Base-by-base conservation (phyloP, 2,329 filamentous ascomycete genomes). In the Didymella exigua region DNA sequence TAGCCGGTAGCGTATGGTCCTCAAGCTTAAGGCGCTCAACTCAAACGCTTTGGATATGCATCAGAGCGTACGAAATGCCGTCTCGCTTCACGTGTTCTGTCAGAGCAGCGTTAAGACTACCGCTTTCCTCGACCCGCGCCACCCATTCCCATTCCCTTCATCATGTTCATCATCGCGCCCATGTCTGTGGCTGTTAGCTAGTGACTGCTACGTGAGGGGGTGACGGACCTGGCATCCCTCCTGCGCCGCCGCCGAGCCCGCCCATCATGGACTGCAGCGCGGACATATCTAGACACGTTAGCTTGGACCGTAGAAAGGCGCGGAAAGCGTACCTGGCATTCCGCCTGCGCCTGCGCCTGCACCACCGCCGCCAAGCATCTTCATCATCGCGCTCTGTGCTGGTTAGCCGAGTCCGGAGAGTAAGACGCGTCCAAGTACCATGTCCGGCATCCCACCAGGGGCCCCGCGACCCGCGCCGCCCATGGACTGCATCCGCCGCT, bases 401-500 rank as follows among this genome's bases (percentile, higher is more conserved):
- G 10, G 6, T 37, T 9, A 26, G 4, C 16, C 16, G 2, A n/a
- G 14, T 9, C 3, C 21, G 13, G 14, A 5, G 9, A 5, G 30
- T 26, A 10, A 8, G 31, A 37, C n/a, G n/a, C n/a, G n/a, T 19
- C 9, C 21, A 9, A 9, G 5, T n/a, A 18, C 86, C 84, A 97
- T 89, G 67, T 96, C 91, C 0, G 88, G 88, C 88, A 92, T 91
- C 9, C 70, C 70, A 5, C 59, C 59, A 7, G 38, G 23, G 7
- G 83, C 84, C 1, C 80, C 88, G 3, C 81, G 86, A 2, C 79
- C 84, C 1, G 79, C 86, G 29, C 90, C 91, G 29, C 93, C 95
- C 91, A 98, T 96, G 65, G 89, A 91, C 72, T 93, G 90, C 78
- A 99, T 81, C 11, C 93, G 84, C 79, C 96, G 96, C 79, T 99